Conservation (phyloP, 2,329 filamentous ascomycete species). For the Aschersonia sp. region DNA sequence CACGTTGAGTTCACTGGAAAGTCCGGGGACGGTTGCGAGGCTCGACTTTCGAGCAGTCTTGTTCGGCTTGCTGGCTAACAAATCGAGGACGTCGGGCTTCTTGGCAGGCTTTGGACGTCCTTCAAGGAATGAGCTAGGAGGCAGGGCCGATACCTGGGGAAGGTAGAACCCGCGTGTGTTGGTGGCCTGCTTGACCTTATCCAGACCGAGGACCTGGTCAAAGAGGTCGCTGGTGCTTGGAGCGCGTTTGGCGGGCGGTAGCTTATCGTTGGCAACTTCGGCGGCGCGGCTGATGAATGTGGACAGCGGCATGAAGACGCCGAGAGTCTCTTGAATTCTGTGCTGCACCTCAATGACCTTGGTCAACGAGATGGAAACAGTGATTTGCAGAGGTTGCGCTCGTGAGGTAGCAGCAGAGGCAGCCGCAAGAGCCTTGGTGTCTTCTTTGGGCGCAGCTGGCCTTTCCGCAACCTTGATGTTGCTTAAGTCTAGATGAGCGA, state of each 20-base stretch:
- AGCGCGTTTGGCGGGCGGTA: conserved; percentile 50
- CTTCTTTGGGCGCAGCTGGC: conserved; percentile 21
- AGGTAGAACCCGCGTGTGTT: conserved; percentile 48
- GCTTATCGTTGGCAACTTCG: conserved; percentile 74
- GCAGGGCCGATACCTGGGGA: conserved; percentile 53
- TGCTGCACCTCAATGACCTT: conserved; percentile 70
- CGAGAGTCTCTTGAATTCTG: conserved; percentile 63
- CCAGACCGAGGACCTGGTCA: conserved; percentile 68
- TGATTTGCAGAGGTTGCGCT: conserved; percentile 39
- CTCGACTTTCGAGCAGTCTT: conserved; percentile 9
- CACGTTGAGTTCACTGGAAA: conserved; percentile 50
- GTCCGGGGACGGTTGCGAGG: conserved; percentile 24
- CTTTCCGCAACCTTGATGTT: conserved; percentile 75
- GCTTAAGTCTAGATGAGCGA: conserved; percentile 78
- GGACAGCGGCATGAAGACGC: conserved; percentile 68
- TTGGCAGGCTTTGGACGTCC: conserved; percentile 13
- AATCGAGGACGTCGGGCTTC: conserved; percentile 64
- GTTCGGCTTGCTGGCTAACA: conserved; percentile 34
- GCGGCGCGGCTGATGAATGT: conserved; percentile 78
- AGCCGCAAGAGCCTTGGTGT: conserved; percentile 22
- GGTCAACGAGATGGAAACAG: conserved; percentile 63
- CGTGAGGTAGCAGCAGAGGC: conserved; percentile 21
- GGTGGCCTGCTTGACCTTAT: conserved; percentile 25
- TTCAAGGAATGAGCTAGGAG: conserved; percentile 25
- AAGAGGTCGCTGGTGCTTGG: conserved; percentile 75